phyloP scores from a whole-genome alignment of 2,329 filamentous ascomycete genomes.

The Dactylellina haptotyla region DNA sequence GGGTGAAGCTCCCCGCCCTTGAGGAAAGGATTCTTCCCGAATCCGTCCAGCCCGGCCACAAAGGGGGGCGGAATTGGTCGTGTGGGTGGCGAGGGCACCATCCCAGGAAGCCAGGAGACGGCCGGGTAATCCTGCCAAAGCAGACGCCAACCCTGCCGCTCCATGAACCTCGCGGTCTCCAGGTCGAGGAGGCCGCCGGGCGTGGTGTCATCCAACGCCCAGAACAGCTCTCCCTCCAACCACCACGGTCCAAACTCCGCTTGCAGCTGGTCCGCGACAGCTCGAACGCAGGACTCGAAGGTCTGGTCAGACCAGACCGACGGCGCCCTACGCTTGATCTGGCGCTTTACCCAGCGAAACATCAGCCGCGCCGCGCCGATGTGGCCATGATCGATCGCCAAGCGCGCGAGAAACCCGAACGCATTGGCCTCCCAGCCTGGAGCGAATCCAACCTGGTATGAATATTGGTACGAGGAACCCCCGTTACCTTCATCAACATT shows the following conservation, averaged over 20 bases:
- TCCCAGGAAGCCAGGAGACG: not conserved
- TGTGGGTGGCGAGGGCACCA: not conserved
- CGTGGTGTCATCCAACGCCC: slow-evolving; percentile 3
- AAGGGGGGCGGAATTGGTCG: slow-evolving; percentile 5
- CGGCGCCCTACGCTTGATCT: slow-evolving; percentile 32
- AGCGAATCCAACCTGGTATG: slow-evolving; percentile 24
- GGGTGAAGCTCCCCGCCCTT: not conserved
- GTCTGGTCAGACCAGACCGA: slow-evolving; percentile 10
- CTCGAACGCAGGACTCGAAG: slow-evolving; percentile 16
- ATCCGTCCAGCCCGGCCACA: not conserved
- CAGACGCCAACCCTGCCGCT: slow-evolving; percentile 25
- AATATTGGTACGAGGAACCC: not conserved
- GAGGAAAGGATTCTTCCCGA: slow-evolving; percentile 5
- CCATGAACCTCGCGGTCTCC: slow-evolving; percentile 20
- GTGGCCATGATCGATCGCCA: slow-evolving; percentile 27
- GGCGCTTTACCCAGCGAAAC: slow-evolving; percentile 31
- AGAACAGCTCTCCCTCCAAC: slow-evolving; percentile 7
- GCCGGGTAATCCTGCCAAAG: slow-evolving; percentile 22
- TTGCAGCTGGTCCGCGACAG: slow-evolving; percentile 16
- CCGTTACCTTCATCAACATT: slow-evolving; percentile 20
- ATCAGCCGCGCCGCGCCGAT: slow-evolving; percentile 10
- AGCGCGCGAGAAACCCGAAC: slow-evolving; percentile 24
- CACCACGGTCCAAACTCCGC: slow-evolving; percentile 28
- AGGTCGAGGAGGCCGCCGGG: slow-evolving; percentile 1
- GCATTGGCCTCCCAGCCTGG: slow-evolving; percentile 32